These are phyloP conservation scores for Globisporangium carolinianum DNA, from an alignment of 352 stramenopile species.

Conservation along the genomic window DNA sequence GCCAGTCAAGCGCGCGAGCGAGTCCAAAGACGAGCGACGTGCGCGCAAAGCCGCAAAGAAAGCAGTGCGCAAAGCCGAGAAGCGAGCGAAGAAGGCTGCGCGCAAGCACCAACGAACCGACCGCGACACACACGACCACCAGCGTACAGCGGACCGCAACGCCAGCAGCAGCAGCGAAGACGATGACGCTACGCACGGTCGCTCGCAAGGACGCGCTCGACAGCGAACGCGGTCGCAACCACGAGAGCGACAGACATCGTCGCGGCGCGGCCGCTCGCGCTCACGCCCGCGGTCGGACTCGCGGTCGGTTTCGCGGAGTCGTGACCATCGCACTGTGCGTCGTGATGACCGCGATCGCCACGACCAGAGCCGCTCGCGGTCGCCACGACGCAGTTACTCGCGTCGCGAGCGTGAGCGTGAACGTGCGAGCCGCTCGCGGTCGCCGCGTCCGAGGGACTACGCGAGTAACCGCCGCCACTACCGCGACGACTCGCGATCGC, in stretches of 20 bases:
- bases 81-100: slow-evolving; percentile 51
- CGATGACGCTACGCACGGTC: not conserved
- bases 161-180: not conserved
- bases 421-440: too few species aligned
- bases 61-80: slow-evolving; percentile 47
- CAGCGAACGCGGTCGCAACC: not conserved
- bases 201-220: not conserved
- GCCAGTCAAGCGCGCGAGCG: slow-evolving; percentile 3
- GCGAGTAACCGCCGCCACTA: too few species aligned
- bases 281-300: not conserved
- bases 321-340: too few species aligned
- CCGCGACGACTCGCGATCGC: too few species aligned
- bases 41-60: slow-evolving; percentile 48
- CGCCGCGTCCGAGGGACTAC: too few species aligned
- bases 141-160: not conserved
- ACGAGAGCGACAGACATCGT: not conserved
- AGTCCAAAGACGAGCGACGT: slow-evolving; percentile 26
- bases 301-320: too few species aligned
- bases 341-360: too few species aligned
- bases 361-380: too few species aligned
- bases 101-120: slow-evolving; percentile 18
- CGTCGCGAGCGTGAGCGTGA: too few species aligned
- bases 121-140: not conserved
- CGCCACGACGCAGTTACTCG: too few species aligned
- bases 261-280: not conserved